Percentiles rank a stretch among this genome's conserved stretches.
Evolutionary conservation across 768 basidiomycete species (phyloP).

Genomic region (Sarcodon aspratus): DNA sequence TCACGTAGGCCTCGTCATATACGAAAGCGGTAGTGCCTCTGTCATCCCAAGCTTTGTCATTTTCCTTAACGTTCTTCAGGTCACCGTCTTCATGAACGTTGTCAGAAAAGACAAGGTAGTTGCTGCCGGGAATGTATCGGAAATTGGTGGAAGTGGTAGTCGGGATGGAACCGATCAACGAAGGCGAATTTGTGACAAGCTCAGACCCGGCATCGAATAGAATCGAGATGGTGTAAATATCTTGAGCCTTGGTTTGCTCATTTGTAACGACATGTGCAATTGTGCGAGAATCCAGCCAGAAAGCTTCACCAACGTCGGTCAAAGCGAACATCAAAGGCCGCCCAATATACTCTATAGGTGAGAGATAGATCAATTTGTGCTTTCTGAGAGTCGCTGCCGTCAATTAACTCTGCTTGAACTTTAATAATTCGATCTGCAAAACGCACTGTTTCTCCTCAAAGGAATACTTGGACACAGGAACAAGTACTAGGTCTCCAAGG

Average conservation of each 20-base stretch:
- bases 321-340: conserved; percentile 49
- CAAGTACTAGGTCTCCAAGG: conserved; percentile 55
- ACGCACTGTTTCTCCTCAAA: conserved; percentile 65
- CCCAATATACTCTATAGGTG: conserved; percentile 40
- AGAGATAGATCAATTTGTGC: conserved; percentile 53
- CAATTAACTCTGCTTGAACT: too few relatives aligned
- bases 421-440: too few relatives aligned
- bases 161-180: conserved; percentile 54
- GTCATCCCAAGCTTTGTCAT: conserved; percentile 63
- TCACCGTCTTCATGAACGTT: conserved; percentile 70
- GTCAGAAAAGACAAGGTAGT: conserved; percentile 75
- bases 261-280: conserved; percentile 55
- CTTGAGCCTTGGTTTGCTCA: conserved; percentile 33
- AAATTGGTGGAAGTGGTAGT: conserved; percentile 62
- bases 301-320: conserved; percentile 57
- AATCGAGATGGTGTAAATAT: conserved; percentile 47
- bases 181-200: conserved; percentile 19
- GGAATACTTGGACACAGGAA: conserved; percentile 58
- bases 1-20: conserved; percentile 33
- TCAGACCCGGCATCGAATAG: conserved; percentile 23
- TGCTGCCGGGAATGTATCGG: conserved; percentile 42
- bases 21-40: conserved; percentile 57
- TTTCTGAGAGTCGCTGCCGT: conserved; percentile 32
- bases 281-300: conserved; percentile 70
- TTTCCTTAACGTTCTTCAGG: conserved; percentile 51